A percentile compares a stretch with the other conserved stretches of the same genome.
These are phyloP conservation scores for Cyclotella baltica DNA, from an alignment of 108 stramenopile genomes.

Conservation along the genomic window DNA sequence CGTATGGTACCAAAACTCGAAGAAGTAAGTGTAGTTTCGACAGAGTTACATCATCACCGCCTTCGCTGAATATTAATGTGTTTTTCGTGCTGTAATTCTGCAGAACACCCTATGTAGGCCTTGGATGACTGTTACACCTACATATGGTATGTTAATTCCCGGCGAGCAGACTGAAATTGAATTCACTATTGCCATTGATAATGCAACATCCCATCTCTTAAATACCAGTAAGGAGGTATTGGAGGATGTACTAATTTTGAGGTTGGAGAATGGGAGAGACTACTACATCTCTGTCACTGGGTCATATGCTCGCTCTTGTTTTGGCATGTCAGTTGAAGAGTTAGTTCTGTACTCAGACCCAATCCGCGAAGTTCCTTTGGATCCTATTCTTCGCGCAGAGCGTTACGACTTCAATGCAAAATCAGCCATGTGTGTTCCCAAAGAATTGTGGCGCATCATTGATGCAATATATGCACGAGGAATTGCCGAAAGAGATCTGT, in stretches of 20 bases:
- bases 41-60: neutral
- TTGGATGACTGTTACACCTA: slow-evolving; percentile 91
- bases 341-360: slow-evolving; percentile 91
- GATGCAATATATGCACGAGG: slow-evolving; percentile 93
- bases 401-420: slow-evolving; percentile 65
- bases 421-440: slow-evolving; percentile 91
- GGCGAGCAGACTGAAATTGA: slow-evolving; percentile 82
- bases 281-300: slow-evolving; percentile 90
- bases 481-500: slow-evolving; percentile 86
- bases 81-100: slow-evolving; percentile 7
- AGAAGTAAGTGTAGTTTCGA: slow-evolving; percentile 63
- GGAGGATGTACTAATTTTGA: slow-evolving; percentile 92
- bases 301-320: slow-evolving; percentile 89
- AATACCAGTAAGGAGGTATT: slow-evolving; percentile 87
- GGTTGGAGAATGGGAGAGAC: slow-evolving; percentile 95
- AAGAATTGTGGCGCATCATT: slow-evolving; percentile 95
- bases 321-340: slow-evolving; percentile 92
- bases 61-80: neutral
- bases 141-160: slow-evolving; percentile 94
- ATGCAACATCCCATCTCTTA: slow-evolving; percentile 76
- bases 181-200: slow-evolving; percentile 83
- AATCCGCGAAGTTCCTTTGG: slow-evolving; percentile 85
- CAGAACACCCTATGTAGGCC: slow-evolving; percentile 82
- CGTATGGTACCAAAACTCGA: slow-evolving; percentile 94
- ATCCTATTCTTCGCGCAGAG: slow-evolving; percentile 80